These are phyloP conservation scores for Cotoneaster glaucophyllus DNA, from an alignment of 306 rosid genomes.

Conservation along the genomic window DNA sequence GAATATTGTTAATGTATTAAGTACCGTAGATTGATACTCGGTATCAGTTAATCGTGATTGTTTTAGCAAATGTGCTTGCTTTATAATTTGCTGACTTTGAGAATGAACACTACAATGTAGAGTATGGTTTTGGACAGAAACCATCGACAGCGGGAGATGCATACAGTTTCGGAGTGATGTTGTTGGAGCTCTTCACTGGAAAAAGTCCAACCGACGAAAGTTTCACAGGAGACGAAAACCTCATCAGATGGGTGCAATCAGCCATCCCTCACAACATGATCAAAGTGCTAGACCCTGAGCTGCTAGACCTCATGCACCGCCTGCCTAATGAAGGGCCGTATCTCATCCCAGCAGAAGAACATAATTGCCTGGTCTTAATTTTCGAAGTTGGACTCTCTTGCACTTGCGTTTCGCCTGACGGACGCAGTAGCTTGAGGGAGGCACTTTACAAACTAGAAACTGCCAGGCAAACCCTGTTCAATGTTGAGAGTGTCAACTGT, in stretches of 20 bases:
- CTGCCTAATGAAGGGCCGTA: neutral
- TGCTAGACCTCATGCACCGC: slow-evolving; percentile 4
- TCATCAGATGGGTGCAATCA: slow-evolving; percentile 50
- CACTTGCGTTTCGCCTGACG: slow-evolving; percentile 33
- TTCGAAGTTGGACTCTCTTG: slow-evolving; percentile 49
- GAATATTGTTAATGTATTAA: neutral
- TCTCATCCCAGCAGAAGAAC: slow-evolving; percentile 9
- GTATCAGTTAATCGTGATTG: neutral
- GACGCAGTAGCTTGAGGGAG: slow-evolving; percentile 40
- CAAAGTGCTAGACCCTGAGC: slow-evolving; percentile 37
- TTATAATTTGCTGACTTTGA: slow-evolving; percentile 1
- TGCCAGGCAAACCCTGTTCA: slow-evolving; percentile 29
- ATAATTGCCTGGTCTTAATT: slow-evolving; percentile 33
- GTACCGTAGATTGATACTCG: neutral
- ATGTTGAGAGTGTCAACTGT: neutral
- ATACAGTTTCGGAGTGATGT: slow-evolving; percentile 61
- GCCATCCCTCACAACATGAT: slow-evolving; percentile 24
- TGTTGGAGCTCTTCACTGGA: slow-evolving; percentile 50
- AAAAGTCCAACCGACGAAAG: slow-evolving; percentile 50
- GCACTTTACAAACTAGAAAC: slow-evolving; percentile 37
- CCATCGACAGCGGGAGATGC: slow-evolving; percentile 59
- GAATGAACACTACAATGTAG: slow-evolving; percentile 20
- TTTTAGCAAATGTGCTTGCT: neutral
- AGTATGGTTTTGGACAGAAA: slow-evolving; percentile 59
- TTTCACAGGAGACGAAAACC: slow-evolving; percentile 41